Evolutionary conservation across 192 early-diverging fungal genomes (phyloP).

Genomic region (Podila horticola): DNA sequence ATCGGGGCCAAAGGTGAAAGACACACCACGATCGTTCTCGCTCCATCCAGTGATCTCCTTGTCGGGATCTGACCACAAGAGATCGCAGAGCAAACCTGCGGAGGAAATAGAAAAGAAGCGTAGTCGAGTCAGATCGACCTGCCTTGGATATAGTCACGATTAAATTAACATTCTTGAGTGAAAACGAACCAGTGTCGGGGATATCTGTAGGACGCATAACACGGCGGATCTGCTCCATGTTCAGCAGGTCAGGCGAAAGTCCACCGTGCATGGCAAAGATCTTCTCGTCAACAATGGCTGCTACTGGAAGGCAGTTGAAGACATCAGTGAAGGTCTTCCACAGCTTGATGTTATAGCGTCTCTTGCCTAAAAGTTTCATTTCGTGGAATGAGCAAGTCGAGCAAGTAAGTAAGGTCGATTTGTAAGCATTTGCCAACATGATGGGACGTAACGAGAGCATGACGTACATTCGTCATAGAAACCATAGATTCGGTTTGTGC

Average conservation of each 20-base stretch:
- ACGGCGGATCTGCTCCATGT: constrained; percentile 97
- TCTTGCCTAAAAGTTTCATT: constrained; percentile 71
- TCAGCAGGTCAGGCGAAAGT: constrained; percentile 95
- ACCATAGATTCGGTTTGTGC: constrained; percentile 97
- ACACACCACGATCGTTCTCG: constrained; percentile 97
- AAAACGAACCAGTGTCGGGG: constrained; percentile 81
- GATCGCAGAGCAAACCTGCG: constrained; percentile 91
- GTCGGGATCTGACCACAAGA: constrained; percentile 98
- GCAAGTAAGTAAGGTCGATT: neutral
- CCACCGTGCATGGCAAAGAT: constrained; percentile 99
- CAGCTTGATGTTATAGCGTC: constrained; percentile 98
- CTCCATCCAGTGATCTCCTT: constrained; percentile 97
- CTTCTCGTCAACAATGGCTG: constrained; percentile 98
- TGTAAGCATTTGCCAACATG: neutral
- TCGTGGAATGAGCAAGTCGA: neutral
- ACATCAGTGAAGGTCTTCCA: constrained; percentile 99
- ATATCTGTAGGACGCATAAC: constrained; percentile 99
- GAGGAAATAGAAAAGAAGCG: constrained; percentile 58
- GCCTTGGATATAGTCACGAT: neutral
- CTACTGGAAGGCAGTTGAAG: constrained; percentile 98
- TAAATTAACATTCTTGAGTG: neutral
- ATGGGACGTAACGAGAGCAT: constrained; percentile 6
- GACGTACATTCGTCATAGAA: constrained; percentile 96
- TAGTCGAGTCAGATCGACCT: neutral
- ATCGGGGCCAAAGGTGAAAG: constrained; percentile 97